Evolutionary conservation across 331 rosid genomes (phyloP).

Genomic region (Rhamnella rubrinervis): DNA sequence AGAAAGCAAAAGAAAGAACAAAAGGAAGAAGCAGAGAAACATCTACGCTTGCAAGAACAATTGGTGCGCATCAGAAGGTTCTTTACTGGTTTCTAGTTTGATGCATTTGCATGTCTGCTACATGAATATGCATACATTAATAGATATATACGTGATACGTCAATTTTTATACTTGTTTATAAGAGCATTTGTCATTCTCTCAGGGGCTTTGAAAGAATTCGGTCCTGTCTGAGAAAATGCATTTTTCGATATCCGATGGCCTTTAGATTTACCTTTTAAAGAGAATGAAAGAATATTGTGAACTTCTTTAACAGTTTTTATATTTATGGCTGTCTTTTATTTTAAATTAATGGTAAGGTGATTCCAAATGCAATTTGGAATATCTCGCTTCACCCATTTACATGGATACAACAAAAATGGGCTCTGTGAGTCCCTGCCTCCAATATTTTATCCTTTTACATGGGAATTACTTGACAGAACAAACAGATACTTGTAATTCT

Average conservation of each 20-base stretch:
- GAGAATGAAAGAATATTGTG: neutral
- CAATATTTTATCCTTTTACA: neutral
- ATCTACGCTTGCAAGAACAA: constrained; percentile 77
- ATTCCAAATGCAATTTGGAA: neutral
- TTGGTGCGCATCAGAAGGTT: constrained; percentile 47
- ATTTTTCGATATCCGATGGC: neutral
- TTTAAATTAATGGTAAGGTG: neutral
- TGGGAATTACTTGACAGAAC: neutral
- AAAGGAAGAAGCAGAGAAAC: constrained; percentile 95
- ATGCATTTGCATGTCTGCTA: neutral
- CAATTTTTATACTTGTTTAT: neutral
- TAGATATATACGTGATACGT: neutral
- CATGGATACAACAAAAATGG: neutral
- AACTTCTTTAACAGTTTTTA: neutral
- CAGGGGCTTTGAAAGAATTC: neutral
- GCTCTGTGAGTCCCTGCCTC: neutral
- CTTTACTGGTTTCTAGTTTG: constrained; percentile 9
- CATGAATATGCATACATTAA: neutral
- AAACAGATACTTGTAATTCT: neutral
- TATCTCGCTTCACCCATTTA: neutral
- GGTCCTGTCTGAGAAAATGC: neutral
- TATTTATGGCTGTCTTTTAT: neutral
- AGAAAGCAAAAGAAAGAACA: constrained; percentile 94
- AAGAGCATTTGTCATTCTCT: neutral
- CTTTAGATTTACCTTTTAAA: neutral